Evolutionary conservation across 352 stramenopile species (phyloP), one percentile per base, ranked within the genome.

Genomic region (Hyphochytrium catenoides): DNA sequence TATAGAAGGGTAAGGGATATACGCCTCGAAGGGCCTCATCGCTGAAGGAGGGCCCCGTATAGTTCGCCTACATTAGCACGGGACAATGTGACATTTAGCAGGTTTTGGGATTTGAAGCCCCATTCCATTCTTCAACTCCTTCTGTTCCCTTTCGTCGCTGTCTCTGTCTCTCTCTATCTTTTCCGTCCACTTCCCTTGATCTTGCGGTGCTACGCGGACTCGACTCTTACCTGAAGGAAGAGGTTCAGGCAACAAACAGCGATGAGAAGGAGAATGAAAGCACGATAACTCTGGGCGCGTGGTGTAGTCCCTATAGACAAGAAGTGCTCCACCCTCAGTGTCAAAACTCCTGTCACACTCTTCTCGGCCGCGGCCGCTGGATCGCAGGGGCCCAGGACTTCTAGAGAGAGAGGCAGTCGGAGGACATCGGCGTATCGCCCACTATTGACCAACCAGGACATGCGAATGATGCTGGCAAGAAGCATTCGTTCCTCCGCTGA

Each of bases 1-100:
- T 14, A 21, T 20, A 6, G 44, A 9, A 61, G n/a, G n/a, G n/a
- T n/a, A n/a, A n/a, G n/a, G n/a, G n/a, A n/a, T n/a, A 48, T 31
- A 75, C 49, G 43, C 74, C 62, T 21, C 41, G 32, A 8, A 81
- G 39, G 19, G 47, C 38, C 30, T 49, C 43, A 12, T 52, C 50
- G 25, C 76, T 62, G 28, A 81, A 60, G 9, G 67, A 63, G 5
- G 67, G 67, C 14, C 67, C 63, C 2, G 67, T 77, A 50, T 81
- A 81, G 38, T 81, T 77, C 14, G 63, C 56, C 30, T 81, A 64
- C 26, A 77, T 63, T n/a, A n/a, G n/a, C n/a, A n/a, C n/a, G n/a
- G n/a, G n/a, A n/a, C n/a, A n/a, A n/a, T n/a, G n/a, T n/a, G n/a
- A n/a, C n/a, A n/a, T n/a, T n/a, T n/a, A n/a, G n/a, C n/a, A n/a